Evolutionary conservation across 2,329 filamentous ascomycete genomes (phyloP), one percentile per base, ranked within the genome.

Genomic region (Trichoderma pleuroti): DNA sequence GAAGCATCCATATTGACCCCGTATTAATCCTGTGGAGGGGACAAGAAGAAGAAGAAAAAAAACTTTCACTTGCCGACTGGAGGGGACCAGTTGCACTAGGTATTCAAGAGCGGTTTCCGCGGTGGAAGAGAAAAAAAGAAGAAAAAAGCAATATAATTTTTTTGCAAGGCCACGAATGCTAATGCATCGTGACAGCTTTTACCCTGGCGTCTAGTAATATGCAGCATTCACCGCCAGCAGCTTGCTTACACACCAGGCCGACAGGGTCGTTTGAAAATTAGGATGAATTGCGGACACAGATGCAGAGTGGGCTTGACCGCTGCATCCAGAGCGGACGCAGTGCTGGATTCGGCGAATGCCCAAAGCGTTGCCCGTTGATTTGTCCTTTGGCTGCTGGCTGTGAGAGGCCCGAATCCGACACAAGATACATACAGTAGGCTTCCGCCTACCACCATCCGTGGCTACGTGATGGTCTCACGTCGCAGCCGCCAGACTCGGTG

Each of bases 1-100:
- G 68, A 52, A 61, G 59, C 59, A 56, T 70, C 68, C 66, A 61
- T 68, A 18, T 24, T 61, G 57, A 62, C 49, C 42, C 64, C 66
- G 21, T 69, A n/a, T n/a, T n/a, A 60, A 54, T 61, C 57, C 21
- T 32, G 57, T 61, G 66, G 66, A 68, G 46, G 46, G 36, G 24
- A 36, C 18, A 39, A 42, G 59, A 62, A 34, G 30, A 39, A 42
- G 59, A 62, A 34, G 30, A 21, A 42, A 39, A 21, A 69, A 65
- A 70, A 64, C 28, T 28, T 59, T 64, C 34, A 30, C 54, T 65
- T 63, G 21, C 49, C 68, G 36, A 60, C 59, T 59, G 32, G 63
- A 42, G n/a, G 34, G 14, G 18, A 6, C 16, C 18, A 18, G 28
- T 60, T n/a, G 34, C 54, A 68, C 36, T 66, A n/a, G n/a, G n/a